Evolutionary conservation across 306 rosid species (phyloP).

Genomic region (Corylus avellana): DNA sequence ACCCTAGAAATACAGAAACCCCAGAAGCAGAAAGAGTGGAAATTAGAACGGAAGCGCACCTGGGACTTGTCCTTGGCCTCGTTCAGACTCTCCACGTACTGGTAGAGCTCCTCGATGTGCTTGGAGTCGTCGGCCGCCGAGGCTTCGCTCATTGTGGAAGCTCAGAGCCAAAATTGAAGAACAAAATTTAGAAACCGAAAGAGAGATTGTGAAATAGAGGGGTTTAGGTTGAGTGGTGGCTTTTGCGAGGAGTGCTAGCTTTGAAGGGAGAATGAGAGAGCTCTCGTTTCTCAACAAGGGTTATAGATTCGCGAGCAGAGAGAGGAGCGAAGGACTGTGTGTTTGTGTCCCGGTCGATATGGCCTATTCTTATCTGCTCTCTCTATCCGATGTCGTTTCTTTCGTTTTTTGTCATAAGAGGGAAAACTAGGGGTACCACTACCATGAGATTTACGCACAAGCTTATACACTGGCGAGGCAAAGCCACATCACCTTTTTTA

Average conservation of each 20-base stretch:
- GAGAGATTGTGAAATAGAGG: background rate
- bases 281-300: background rate
- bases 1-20: conserved; percentile 18
- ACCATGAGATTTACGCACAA: too few relatives aligned
- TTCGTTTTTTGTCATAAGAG: background rate
- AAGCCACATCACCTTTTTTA: too few relatives aligned
- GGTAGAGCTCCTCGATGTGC: conserved; percentile 87
- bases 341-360: too few relatives aligned
- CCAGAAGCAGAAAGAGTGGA: background rate
- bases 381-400: background rate
- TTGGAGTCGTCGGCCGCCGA: conserved; percentile 71
- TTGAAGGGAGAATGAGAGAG: conserved; percentile 5
- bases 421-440: too few relatives aligned
- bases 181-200: conserved; percentile 8
- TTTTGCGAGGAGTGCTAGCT: background rate
- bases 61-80: conserved; percentile 85
- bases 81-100: conserved; percentile 89
- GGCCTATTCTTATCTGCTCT: background rate
- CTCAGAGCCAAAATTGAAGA: conserved; percentile 36
- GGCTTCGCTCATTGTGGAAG: conserved; percentile 60
- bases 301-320: background rate
- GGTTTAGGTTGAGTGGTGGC: conserved; percentile 18
- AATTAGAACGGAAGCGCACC: conserved; percentile 34
- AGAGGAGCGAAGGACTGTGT: background rate
- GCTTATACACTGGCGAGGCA: too few relatives aligned